These are phyloP conservation scores for Phellopilus nigrolimitatus DNA, from an alignment of 1,284 basidiomycete genomes.

Conservation along the genomic window DNA sequence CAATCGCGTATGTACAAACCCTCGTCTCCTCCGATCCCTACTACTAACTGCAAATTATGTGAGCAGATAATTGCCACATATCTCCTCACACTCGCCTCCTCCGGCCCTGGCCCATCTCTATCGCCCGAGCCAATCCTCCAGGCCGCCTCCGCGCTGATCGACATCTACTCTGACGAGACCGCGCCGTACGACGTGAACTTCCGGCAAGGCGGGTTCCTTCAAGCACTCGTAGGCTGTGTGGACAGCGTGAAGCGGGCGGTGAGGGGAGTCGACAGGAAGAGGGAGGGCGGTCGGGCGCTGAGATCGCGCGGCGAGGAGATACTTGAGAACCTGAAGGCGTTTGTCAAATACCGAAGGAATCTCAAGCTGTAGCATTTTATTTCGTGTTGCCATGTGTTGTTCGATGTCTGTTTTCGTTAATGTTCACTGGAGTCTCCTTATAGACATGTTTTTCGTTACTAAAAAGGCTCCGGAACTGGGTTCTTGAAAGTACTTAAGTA, in stretches of 20 bases:
- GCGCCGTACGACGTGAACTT: constrained; percentile 82
- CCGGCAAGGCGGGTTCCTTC: constrained; percentile 51
- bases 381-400: not conserved
- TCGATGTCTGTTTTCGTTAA: not conserved
- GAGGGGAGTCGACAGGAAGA: constrained; percentile 51
- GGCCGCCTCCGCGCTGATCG: constrained; percentile 82
- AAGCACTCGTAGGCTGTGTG: constrained; percentile 46
- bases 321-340: constrained; percentile 83
- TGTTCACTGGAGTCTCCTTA: too few relatives aligned
- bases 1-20: constrained; percentile 53
- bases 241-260: constrained; percentile 58
- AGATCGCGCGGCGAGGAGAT: constrained; percentile 65
- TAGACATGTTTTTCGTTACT: too few relatives aligned
- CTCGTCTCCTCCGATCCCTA: constrained; percentile 10
- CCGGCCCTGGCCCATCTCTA: constrained; percentile 34
- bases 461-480: too few relatives aligned
- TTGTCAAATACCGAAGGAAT: constrained; percentile 77
- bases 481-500: too few relatives aligned
- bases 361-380: constrained; percentile 36
- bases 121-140: constrained; percentile 77
- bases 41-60: constrained; percentile 15
- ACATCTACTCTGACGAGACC: constrained; percentile 92
- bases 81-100: constrained; percentile 52
- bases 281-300: constrained; percentile 51
- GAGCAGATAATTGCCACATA: constrained; percentile 69